Percentiles rank a stretch among this genome's conserved stretches.
phyloP scores from a whole-genome alignment of 208 protist species.

The Naegleria fowleri region DNA sequence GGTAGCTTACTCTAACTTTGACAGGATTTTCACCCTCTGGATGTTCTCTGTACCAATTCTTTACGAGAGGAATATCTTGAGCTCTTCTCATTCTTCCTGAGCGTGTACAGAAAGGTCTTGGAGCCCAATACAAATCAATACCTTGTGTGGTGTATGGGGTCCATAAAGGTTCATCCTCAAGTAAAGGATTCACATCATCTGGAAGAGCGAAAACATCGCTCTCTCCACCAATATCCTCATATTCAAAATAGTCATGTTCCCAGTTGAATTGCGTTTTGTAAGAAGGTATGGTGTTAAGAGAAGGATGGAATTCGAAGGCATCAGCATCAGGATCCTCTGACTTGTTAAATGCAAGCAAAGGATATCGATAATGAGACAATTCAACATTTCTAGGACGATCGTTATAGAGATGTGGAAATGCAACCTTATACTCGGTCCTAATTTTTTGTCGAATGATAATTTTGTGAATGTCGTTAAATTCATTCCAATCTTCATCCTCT shows the following conservation, averaged over 20 bases:
- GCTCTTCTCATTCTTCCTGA: slow-evolving; percentile 86
- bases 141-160: slow-evolving; percentile 80
- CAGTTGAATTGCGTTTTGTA: slow-evolving; percentile 35
- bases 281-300: slow-evolving; percentile 94
- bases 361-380: slow-evolving; percentile 87
- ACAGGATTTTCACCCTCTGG: slow-evolving; percentile 64
- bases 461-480: slow-evolving; percentile 99
- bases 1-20: slow-evolving; percentile 96
- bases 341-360: slow-evolving; percentile 76
- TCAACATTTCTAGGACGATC: slow-evolving; percentile 83
- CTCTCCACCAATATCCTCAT: slow-evolving; percentile 38
- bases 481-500: slow-evolving; percentile 97
- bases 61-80: slow-evolving; percentile 97
- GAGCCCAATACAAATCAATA: slow-evolving; percentile 95
- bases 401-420: slow-evolving; percentile 99
- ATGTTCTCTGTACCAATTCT: slow-evolving; percentile 91
- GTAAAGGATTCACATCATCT: slow-evolving; percentile 65
- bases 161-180: slow-evolving; percentile 76
- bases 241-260: not conserved
- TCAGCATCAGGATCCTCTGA: slow-evolving; percentile 86
- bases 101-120: slow-evolving; percentile 91
- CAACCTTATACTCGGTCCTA: slow-evolving; percentile 98
- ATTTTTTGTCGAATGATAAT: slow-evolving; percentile 98
- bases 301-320: slow-evolving; percentile 97
- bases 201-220: slow-evolving; percentile 51